phyloP scores from a whole-genome alignment of 805 yeast genomes.

The Candida multigemmis region DNA sequence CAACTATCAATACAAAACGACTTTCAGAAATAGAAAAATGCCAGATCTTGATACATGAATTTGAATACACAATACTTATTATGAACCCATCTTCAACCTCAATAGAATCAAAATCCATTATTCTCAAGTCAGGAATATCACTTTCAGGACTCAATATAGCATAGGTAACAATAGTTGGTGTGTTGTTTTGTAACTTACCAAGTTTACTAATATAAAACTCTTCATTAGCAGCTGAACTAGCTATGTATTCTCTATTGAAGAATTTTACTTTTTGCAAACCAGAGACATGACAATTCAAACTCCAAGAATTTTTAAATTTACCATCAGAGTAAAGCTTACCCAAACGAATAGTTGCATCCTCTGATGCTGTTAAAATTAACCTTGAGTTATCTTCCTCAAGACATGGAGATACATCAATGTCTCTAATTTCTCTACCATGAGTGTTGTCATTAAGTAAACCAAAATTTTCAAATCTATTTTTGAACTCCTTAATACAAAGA shows the following conservation, averaged over 20 bases:
- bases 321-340: slow-evolving; percentile 35
- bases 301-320: slow-evolving; percentile 39
- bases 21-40: slow-evolving; percentile 29
- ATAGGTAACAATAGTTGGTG: slow-evolving; percentile 39
- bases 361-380: slow-evolving; percentile 71
- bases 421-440: slow-evolving; percentile 90
- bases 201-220: slow-evolving; percentile 80
- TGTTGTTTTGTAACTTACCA: slow-evolving; percentile 15
- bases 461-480: slow-evolving; percentile 9
- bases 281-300: slow-evolving; percentile 74
- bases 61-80: slow-evolving; percentile 72
- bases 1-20: slow-evolving; percentile 33
- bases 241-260: slow-evolving; percentile 38
- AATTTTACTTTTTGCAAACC: slow-evolving; percentile 75
- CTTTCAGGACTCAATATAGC: slow-evolving; percentile 47
- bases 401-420: slow-evolving; percentile 44
- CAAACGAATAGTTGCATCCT: slow-evolving; percentile 75
- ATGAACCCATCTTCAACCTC: slow-evolving; percentile 38
- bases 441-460: slow-evolving; percentile 47
- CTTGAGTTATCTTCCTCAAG: slow-evolving; percentile 17
- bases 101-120: slow-evolving; percentile 71
- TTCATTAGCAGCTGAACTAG: slow-evolving; percentile 71
- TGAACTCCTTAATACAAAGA: slow-evolving; percentile 26
- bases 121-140: slow-evolving; percentile 71
- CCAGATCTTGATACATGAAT: slow-evolving; percentile 69